Evolutionary conservation across 139 green algal species (phyloP).

Genomic region (Chlorella vulgaris): DNA sequence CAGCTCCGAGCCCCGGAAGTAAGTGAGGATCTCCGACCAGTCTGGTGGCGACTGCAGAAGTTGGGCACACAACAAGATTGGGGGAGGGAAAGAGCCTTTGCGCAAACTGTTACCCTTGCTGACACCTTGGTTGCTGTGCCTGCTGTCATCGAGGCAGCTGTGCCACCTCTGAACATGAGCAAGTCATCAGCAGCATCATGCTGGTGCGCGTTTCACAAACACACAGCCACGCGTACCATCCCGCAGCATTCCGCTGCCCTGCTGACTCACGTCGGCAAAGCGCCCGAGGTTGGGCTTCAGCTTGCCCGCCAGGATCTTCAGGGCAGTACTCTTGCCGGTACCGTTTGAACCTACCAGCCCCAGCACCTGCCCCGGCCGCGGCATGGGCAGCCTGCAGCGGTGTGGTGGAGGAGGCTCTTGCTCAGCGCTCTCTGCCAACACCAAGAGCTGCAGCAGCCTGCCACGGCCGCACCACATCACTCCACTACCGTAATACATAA

Average conservation of each 20-base stretch:
- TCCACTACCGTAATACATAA: not conserved
- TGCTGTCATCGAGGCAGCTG: too few species aligned
- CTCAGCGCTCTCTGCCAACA: not conserved
- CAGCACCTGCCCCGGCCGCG: conserved; percentile 93
- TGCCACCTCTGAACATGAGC: too few species aligned
- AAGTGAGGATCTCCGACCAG: conserved; percentile 97
- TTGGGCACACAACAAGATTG: not conserved
- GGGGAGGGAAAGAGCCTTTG: too few species aligned
- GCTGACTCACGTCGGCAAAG: conserved; percentile 65
- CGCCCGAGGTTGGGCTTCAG: conserved; percentile 98
- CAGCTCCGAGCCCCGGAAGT: conserved; percentile 97
- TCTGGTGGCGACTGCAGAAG: conserved; percentile 79
- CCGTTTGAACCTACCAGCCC: conserved; percentile 98
- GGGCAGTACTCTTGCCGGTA: conserved; percentile 98
- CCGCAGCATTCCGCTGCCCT: too few species aligned
- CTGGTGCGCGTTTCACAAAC: too few species aligned
- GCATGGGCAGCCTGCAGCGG: conserved; percentile 80
- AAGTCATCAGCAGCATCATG: too few species aligned
- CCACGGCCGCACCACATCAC: too few species aligned
- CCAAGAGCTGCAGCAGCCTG: not conserved
- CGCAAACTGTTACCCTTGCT: too few species aligned
- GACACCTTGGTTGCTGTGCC: too few species aligned
- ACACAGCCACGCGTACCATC: too few species aligned
- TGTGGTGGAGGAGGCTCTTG: not conserved
- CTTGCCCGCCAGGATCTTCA: conserved; percentile 98